Percentiles rank a stretch among this genome's conserved stretches.
These are phyloP conservation scores for Sungouiozyma ichnusensis DNA, from an alignment of 805 yeast genomes.

Conservation along the genomic window DNA sequence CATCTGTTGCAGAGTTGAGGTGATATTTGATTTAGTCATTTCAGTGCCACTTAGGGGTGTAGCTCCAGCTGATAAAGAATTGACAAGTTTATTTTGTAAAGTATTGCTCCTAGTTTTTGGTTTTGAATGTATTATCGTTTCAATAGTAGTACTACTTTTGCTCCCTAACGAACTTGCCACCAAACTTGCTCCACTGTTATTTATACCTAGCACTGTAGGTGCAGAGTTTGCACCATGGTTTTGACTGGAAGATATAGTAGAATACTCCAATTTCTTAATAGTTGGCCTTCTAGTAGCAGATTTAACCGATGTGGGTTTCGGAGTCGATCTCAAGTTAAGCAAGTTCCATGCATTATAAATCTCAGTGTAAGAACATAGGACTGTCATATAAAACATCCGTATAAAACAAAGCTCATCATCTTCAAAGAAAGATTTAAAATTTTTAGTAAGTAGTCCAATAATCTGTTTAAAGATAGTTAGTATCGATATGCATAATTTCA, in stretches of 20 bases:
- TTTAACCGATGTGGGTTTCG: neutral
- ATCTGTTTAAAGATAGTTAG: constrained; percentile 42
- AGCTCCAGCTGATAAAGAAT: constrained; percentile 17
- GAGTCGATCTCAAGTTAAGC: constrained; percentile 5
- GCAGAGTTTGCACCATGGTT: neutral
- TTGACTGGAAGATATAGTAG: neutral
- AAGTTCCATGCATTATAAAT: constrained; percentile 52
- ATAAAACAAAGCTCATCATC: constrained; percentile 55
- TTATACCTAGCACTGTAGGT: neutral
- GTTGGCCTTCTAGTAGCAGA: neutral
- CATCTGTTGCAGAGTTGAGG: neutral
- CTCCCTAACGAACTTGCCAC: neutral
- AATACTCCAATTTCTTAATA: neutral
- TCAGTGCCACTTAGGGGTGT: neutral
- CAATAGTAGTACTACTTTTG: constrained; percentile 2
- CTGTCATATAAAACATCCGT: constrained; percentile 49
- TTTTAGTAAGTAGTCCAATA: constrained; percentile 32
- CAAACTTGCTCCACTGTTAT: neutral
- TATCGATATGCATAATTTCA: constrained; percentile 30
- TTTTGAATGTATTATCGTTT: constrained; percentile 6
- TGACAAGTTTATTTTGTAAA: constrained; percentile 10
- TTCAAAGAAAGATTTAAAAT: constrained; percentile 39
- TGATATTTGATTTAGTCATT: neutral
- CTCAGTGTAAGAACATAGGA: constrained; percentile 57
- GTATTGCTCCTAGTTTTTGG: constrained; percentile 21